Evolutionary conservation across 148 eudicot species (phyloP), one percentile per base, ranked within the genome.

Genomic region (Fallopia convolvulus): DNA sequence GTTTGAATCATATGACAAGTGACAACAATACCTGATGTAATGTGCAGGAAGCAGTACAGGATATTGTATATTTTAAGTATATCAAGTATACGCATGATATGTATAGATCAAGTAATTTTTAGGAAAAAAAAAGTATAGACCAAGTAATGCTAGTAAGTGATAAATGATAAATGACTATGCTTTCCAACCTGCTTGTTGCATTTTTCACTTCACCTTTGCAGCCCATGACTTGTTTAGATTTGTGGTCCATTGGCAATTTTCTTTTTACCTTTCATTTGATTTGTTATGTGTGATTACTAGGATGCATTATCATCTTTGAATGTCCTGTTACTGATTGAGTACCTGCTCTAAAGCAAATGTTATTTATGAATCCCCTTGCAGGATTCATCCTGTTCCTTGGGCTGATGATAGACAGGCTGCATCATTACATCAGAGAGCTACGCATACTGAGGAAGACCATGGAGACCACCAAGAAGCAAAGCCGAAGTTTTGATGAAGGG

Each of bases 371-470:
- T 44, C 47, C 32, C 15, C 33, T 47, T 81, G 77, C 89, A 88
- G 89, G 91, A 74, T 83, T 86, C 56, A 78, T 84, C 46, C 74
- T 86, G 40, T 86, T 84, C 82, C 85, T 88, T 48, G 88, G 86
- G 72, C 79, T 84, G 72, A 75, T 88, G 85, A 81, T 84, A 79
- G 86, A 81, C 77, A 86, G 82, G 80, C 70, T 88, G 74, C 87
- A 88, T 70, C 86, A 81, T 60, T 83, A 83, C 79, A 79, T 88
- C 4, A 75, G 87, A 75, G 91, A 86, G 61, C 78, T 78, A 49
- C 80, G 83, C 30, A 72, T 85, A 79, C 86, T 88, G 18, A 75
- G 85, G 50, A 82, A 81, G 85, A 77, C 84, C 52, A 84, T 84
- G 82, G 84, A 84, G 77, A 82, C 76, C 30, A 82, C 81, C 52